Evolutionary conservation across 768 basidiomycete genomes (phyloP), one percentile per base, ranked within the genome.

Genomic region (Collybiopsis confluens): DNA sequence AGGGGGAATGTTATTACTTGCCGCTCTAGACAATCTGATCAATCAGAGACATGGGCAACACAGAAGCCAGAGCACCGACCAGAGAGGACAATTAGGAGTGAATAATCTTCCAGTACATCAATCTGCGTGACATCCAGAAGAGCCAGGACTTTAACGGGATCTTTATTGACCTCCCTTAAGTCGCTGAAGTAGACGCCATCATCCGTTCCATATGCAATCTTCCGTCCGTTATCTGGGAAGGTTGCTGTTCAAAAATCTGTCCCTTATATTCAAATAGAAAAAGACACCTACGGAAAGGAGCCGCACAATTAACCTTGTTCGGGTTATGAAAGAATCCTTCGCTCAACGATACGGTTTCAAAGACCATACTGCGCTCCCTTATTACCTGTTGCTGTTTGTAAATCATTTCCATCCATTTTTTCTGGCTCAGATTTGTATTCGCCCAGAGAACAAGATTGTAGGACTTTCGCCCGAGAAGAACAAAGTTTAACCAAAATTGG

Each of bases 11-110:
- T 97, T 45, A 96, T 86, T 4, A 98, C 97, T 66, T 92, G 90
- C 35, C 95, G 86, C 70, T 98, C 96, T 94, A 54, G 40, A 52
- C 50, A 45, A 42, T 44, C 30, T 40, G n/a, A 38, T 42, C 47
- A 35, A 48, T 21, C 33, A 52, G 38, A 23, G 30, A 35, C 21
- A 45, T n/a, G n/a, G 43, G 15, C 36, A 20, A 40, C 23, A 45
- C 40, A 40, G 13, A 2, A 24, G 44, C 6, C 3, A 46, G 36
- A 27, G 26, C 41, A 68, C 77, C 35, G 54, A 90, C 93, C 93
- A n/a, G 97, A 93, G n/a, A 99, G 81, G n/a, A 98, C 96, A 54
- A 99, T 89, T 55, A 99, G 77, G 2, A 98, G 78, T 62, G 95
- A 90, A 64, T 95, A 97, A 54, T 97, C 93, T 68, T 98, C 96